phyloP scores from a whole-genome alignment of 139 green algal species.

The Astrephomene gubernaculifera region DNA sequence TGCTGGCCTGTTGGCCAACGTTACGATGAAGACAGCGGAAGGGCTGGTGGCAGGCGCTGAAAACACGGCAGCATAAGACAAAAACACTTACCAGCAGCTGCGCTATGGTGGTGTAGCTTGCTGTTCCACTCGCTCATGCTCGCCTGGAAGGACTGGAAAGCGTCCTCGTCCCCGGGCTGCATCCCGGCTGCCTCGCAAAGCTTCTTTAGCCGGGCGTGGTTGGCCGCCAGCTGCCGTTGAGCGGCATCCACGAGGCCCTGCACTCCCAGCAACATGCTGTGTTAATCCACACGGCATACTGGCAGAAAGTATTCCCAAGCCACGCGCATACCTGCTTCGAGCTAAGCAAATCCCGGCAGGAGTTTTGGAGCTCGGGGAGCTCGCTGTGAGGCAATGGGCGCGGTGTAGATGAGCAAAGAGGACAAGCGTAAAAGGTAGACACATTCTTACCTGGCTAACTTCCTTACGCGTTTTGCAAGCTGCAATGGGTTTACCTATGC shows the following conservation, averaged over 20 bases:
- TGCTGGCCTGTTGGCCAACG: neutral
- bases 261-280: neutral
- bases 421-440: no score
- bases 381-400: neutral
- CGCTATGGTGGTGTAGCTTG: constrained; percentile 12
- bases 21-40: neutral
- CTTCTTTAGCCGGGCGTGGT: constrained; percentile 8
- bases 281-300: neutral
- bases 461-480: neutral
- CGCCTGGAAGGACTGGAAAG: constrained; percentile 9
- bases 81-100: neutral
- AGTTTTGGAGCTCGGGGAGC: constrained; percentile 15
- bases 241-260: constrained; percentile 31
- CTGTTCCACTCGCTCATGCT: constrained; percentile 18
- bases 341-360: constrained; percentile 26
- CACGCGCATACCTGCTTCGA: constrained; percentile 21
- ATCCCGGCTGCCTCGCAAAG: constrained; percentile 8
- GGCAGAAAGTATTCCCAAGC: neutral
- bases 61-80: neutral
- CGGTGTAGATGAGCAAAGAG: neutral
- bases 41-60: neutral
- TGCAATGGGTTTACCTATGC: constrained; percentile 14
- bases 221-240: constrained; percentile 20
- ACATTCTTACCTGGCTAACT: neutral
- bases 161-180: neutral